phyloP scores from a whole-genome alignment of 2,329 filamentous ascomycete species.

The Fusarium staphyleae region DNA sequence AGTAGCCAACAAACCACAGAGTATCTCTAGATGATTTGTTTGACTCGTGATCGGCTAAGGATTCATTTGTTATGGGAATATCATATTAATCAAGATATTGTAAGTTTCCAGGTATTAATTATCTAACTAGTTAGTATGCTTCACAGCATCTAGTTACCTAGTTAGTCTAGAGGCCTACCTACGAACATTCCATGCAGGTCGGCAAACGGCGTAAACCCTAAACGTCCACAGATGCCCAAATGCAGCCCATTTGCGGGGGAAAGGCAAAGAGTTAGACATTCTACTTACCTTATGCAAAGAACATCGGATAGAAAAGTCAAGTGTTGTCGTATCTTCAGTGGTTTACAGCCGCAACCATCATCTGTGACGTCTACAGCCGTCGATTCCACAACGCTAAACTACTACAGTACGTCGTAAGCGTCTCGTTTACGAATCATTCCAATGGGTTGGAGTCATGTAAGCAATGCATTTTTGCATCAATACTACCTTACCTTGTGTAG shows the following conservation, averaged over 20 bases:
- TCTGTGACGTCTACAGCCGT: slow-evolving; percentile 22
- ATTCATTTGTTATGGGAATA: no score
- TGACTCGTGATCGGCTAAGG: no score
- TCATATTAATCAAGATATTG: no score
- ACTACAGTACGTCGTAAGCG: no score
- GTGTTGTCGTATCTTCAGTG: background rate
- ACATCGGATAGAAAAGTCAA: slow-evolving; percentile 18
- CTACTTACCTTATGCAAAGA: background rate
- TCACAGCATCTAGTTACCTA: no score
- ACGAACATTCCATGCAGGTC: slow-evolving; percentile 7
- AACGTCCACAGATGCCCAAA: slow-evolving; percentile 9
- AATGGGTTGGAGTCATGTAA: background rate
- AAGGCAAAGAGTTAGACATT: background rate
- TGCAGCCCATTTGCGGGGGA: slow-evolving; percentile 1
- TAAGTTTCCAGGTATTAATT: no score
- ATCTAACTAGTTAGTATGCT: no score
- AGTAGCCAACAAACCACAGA: no score
- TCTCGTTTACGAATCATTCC: slow-evolving; percentile 18
- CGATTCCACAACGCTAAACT: slow-evolving; percentile 6
- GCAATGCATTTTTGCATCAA: background rate
- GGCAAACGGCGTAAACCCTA: slow-evolving; percentile 26
- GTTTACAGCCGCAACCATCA: slow-evolving; percentile 28
- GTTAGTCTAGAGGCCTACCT: slow-evolving; percentile 1
- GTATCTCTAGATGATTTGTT: no score
- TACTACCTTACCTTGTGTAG: background rate